These are phyloP conservation scores for Scheffersomyces amazonensis DNA, from an alignment of 805 yeast genomes.

Conservation along the genomic window DNA sequence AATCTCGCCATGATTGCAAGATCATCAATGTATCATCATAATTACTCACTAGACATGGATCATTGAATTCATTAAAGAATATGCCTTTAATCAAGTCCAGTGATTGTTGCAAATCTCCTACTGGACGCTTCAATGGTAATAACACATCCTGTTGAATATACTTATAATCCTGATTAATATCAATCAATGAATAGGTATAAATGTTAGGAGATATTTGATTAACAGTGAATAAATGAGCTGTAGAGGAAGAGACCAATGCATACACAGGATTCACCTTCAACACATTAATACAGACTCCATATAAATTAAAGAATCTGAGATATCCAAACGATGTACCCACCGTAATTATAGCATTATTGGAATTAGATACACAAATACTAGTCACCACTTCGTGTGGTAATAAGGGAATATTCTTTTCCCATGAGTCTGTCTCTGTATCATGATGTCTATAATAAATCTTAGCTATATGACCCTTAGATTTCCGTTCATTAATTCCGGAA, in stretches of 20 bases:
- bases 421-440: conserved; percentile 55
- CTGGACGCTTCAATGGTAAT: no score
- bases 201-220: conserved; percentile 34
- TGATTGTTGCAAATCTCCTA: no score
- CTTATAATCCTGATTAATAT: conserved; percentile 39
- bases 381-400: conserved; percentile 60
- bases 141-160: conserved; percentile 38
- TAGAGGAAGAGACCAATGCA: conserved; percentile 62
- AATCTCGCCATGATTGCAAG: conserved; percentile 73
- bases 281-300: conserved; percentile 69
- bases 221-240: conserved; percentile 51
- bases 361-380: conserved; percentile 54
- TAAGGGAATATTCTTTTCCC: conserved; percentile 67
- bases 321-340: conserved; percentile 78
- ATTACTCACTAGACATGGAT: conserved; percentile 82
- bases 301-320: conserved; percentile 64
- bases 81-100: conserved; percentile 58
- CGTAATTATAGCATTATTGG: conserved; percentile 45
- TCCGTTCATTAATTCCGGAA: conserved; percentile 23
- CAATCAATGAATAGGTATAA: conserved; percentile 48
- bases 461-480: conserved; percentile 26
- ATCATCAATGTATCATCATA: conserved; percentile 68
- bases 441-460: conserved; percentile 69
- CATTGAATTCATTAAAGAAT: conserved; percentile 87
- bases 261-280: conserved; percentile 73